Evolutionary conservation across 78 protist genomes (phyloP), one percentile per base, ranked within the genome.

Genomic region (Cavenderia fasciculata): DNA sequence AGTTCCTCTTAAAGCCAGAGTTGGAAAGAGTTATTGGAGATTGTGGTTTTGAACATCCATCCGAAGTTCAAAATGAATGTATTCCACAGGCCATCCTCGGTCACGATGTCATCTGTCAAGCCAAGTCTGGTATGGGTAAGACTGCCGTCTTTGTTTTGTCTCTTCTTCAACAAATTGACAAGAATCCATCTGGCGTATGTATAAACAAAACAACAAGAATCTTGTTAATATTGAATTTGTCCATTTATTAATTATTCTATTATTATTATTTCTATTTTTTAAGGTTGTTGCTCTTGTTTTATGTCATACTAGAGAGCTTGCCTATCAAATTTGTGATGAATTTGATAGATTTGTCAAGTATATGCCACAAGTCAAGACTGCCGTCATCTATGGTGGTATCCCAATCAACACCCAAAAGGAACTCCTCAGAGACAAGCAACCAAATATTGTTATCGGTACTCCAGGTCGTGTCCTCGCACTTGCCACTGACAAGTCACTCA

Each of bases 111-210:
- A 51, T 99, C 25, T 97, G 99, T 71, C 99, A 98, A 92, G 99
- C 99, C 57, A 96, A 96, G 93, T 51, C 96, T 2, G 99, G 99
- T 31, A 99, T 98, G 99, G 99, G 99, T 56, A 99, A 99, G 95
- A 99, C 99, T 18, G 99, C 99, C 21, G 99, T 99, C 38, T 99
- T 98, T 66, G 99, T 98, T 29, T 51, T 98, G n/a, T 59, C 98
- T 40, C 87, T 93, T 33, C 93, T 99, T 19, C 97, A 99, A 56
- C 98, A 93, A 86, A 62, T 98, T 33, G 94, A 89, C 8, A n/a
- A 29, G 19, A 77, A 62, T 36, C 87, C 87, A 65, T 41, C 51
- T 54, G 65, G 68, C 36, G 88, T 75, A 74, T 25, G 85, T 74
- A 57, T 14, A n/a, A 27, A 41, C 8, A 23, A 21, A 57, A 41